phyloP scores from a whole-genome alignment of 2,329 filamentous ascomycete genomes.

The Calonectria pauciramosa region DNA sequence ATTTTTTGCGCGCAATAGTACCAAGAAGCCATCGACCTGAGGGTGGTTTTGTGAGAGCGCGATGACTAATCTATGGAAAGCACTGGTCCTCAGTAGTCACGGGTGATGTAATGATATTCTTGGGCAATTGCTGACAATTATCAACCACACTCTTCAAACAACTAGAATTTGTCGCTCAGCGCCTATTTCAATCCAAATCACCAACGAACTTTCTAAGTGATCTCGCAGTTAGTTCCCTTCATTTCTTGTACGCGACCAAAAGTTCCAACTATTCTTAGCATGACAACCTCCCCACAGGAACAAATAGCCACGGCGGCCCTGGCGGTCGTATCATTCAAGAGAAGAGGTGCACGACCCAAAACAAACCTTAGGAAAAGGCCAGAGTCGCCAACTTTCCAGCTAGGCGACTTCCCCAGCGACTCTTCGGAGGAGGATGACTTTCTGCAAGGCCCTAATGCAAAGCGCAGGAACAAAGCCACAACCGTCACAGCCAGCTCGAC shows the following conservation, averaged over 20 bases:
- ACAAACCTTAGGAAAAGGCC: conserved; percentile 3
- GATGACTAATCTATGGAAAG: neutral
- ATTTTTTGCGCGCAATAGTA: neutral
- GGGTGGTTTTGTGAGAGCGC: neutral
- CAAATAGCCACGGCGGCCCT: neutral
- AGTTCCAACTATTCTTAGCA: neutral
- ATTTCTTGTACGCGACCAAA: neutral
- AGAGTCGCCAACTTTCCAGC: neutral
- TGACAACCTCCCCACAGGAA: neutral
- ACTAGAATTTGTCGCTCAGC: neutral
- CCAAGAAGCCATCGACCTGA: neutral
- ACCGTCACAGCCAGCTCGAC: neutral
- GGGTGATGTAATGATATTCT: neutral
- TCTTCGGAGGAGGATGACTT: neutral
- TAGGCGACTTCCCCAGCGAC: neutral
- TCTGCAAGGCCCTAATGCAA: neutral
- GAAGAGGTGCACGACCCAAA: neutral
- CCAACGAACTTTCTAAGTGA: neutral
- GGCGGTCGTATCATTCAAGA: conserved; percentile 3
- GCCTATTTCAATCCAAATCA: neutral
- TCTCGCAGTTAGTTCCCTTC: no score
- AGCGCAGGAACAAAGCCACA: neutral
- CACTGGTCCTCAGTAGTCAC: neutral
- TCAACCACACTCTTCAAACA: neutral
- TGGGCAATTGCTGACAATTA: neutral